A percentile compares a stretch with the other conserved stretches of the same genome.
These are phyloP conservation scores for Zelopaecilomyces penicillatus DNA, from an alignment of 2,329 filamentous ascomycete genomes.

Conservation along the genomic window DNA sequence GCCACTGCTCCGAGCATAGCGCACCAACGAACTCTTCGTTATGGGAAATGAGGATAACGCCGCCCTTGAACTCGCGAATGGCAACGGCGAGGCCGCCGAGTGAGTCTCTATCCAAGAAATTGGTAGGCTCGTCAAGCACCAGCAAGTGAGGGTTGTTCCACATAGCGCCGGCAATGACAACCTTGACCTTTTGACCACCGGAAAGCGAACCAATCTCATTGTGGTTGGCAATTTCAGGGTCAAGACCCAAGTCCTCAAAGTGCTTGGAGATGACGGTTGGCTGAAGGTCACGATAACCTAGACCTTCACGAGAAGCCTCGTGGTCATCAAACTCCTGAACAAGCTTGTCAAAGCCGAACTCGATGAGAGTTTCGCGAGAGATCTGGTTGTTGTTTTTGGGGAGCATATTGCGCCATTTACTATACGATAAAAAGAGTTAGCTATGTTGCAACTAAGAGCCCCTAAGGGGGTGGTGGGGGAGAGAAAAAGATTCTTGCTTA, in stretches of 20 bases:
- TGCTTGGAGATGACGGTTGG: conserved; percentile 94
- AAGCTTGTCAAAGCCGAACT: conserved; percentile 84
- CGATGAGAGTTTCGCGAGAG: conserved; percentile 80
- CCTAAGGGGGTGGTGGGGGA: not conserved
- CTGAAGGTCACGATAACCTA: conserved; percentile 89
- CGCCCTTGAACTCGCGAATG: conserved; percentile 95
- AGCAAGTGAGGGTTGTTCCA: conserved; percentile 98
- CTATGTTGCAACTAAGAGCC: not conserved
- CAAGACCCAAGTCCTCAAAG: conserved; percentile 92
- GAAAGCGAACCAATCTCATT: conserved; percentile 95
- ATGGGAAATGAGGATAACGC: conserved; percentile 98
- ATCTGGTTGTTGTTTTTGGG: conserved; percentile 92
- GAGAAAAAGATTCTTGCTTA: conserved; percentile 33
- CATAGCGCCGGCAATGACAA: conserved; percentile 91
- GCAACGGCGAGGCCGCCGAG: conserved; percentile 94
- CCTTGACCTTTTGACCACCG: conserved; percentile 98
- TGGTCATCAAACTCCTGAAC: conserved; percentile 98
- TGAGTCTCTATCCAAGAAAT: conserved; percentile 97
- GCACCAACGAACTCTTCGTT: conserved; percentile 98
- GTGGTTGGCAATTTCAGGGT: conserved; percentile 97
- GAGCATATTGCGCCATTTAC: conserved; percentile 80
- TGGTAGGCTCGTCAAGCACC: conserved; percentile 96
- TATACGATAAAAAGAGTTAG: conserved; percentile 18
- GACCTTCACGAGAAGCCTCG: conserved; percentile 95
- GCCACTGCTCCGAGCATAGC: conserved; percentile 92